Conservation (phyloP, 306 rosid species). For the Malus domestica region ASM211411v1 NC_041793.1:44162501-44163000, state of each 20-base stretch:
- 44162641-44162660: slow-evolving; percentile 67
- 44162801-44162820: slow-evolving; percentile 40
- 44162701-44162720: slow-evolving; percentile 77
- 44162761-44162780: slow-evolving; percentile 59
- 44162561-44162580: slow-evolving; percentile 70
- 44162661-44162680: slow-evolving; percentile 50
- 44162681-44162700: slow-evolving; percentile 62
- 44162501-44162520: slow-evolving; percentile 22
- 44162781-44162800: slow-evolving; percentile 62
- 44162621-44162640: slow-evolving; percentile 65
- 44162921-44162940: slow-evolving; percentile 53
- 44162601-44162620: slow-evolving; percentile 68
- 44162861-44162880: slow-evolving; percentile 55
- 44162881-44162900: slow-evolving; percentile 48
- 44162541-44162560: slow-evolving; percentile 70
- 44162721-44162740: slow-evolving; percentile 49
- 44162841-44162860: slow-evolving; percentile 63
- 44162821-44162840: slow-evolving; percentile 56
- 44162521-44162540: slow-evolving; percentile 46
- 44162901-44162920: slow-evolving; percentile 41
- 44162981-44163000: slow-evolving; percentile 47
- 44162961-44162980: slow-evolving; percentile 58
- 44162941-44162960: slow-evolving; percentile 65
- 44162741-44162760: slow-evolving; percentile 64
- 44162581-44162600: slow-evolving; percentile 49